A percentile compares a stretch with the other conserved stretches of the same genome.
phyloP scores from a whole-genome alignment of 306 rosid species.

The Castanea sativa region DNA sequence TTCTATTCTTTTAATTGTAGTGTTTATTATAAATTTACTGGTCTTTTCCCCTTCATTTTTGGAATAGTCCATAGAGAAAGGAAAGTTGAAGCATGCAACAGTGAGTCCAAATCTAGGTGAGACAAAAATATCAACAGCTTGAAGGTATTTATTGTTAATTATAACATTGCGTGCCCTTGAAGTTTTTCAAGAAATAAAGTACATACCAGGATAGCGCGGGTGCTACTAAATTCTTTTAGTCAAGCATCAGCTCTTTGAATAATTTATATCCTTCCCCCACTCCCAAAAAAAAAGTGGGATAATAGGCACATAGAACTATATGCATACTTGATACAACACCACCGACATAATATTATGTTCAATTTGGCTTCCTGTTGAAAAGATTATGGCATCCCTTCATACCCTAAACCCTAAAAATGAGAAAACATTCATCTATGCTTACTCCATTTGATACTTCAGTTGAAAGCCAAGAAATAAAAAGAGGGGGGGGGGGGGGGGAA shows the following conservation, averaged over 20 bases:
- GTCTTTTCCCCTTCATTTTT: neutral
- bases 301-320: too few species aligned
- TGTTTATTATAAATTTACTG: neutral
- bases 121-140: slow-evolving; percentile 77
- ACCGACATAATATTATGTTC: too few species aligned
- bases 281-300: too few species aligned
- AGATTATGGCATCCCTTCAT: too few species aligned
- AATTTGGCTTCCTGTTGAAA: too few species aligned
- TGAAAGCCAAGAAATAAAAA: neutral
- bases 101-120: slow-evolving; percentile 83
- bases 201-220: too few species aligned
- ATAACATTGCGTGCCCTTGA: too few species aligned
- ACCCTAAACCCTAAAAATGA: neutral
- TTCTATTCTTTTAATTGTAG: neutral
- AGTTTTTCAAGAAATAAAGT: too few species aligned
- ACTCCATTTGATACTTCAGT: neutral
- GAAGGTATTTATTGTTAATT: slow-evolving; percentile 50
- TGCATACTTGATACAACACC: too few species aligned
- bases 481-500: neutral
- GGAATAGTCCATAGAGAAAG: slow-evolving; percentile 55
- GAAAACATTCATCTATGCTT: neutral
- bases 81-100: slow-evolving; percentile 69
- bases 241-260: too few species aligned
- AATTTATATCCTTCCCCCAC: too few species aligned
- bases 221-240: too few species aligned